Percentiles rank a stretch among this genome's conserved stretches.
These are phyloP conservation scores for Yarrowia osloensis DNA, from an alignment of 805 yeast species.

Conservation along the genomic window DNA sequence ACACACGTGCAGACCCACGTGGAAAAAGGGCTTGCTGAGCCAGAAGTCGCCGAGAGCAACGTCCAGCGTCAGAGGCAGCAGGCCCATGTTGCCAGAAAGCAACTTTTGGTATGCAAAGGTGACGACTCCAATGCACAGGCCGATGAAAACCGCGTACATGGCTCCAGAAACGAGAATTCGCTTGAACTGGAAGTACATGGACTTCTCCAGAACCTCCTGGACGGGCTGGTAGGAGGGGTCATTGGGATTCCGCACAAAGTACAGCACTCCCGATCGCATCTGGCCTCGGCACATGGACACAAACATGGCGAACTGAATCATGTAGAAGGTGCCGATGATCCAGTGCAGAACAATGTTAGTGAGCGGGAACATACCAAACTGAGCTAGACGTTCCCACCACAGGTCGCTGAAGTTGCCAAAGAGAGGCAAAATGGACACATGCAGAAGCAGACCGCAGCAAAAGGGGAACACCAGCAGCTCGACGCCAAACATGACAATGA, in stretches of 20 bases:
- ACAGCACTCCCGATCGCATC: conserved; percentile 84
- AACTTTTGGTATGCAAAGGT: conserved; percentile 48
- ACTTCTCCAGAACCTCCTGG: conserved; percentile 81
- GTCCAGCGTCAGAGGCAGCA: conserved; percentile 39
- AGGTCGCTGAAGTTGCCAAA: conserved; percentile 37
- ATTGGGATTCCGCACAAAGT: conserved; percentile 90
- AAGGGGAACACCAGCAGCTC: conserved; percentile 87
- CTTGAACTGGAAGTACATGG: conserved; percentile 69
- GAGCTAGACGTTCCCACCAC: background rate
- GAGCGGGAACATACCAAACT: conserved; percentile 35
- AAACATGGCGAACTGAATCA: conserved; percentile 83
- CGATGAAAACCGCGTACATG: conserved; percentile 59
- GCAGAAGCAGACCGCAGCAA: conserved; percentile 78
- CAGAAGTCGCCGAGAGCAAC: conserved; percentile 31
- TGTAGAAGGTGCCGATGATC: conserved; percentile 78
- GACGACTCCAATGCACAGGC: conserved; percentile 71
- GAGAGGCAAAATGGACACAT: conserved; percentile 66
- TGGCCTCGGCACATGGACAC: conserved; percentile 81
- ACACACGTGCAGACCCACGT: conserved; percentile 31
- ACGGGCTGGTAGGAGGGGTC: conserved; percentile 86
- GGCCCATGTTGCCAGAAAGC: background rate
- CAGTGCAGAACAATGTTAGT: conserved; percentile 50
- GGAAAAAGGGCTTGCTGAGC: conserved; percentile 25
- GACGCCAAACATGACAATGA: conserved; percentile 68
- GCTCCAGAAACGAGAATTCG: conserved; percentile 71